A percentile compares a stretch with the other conserved stretches of the same genome.
phyloP scores from a whole-genome alignment of 352 stramenopile species.

The Phytophthora fragariaefolia region DNA sequence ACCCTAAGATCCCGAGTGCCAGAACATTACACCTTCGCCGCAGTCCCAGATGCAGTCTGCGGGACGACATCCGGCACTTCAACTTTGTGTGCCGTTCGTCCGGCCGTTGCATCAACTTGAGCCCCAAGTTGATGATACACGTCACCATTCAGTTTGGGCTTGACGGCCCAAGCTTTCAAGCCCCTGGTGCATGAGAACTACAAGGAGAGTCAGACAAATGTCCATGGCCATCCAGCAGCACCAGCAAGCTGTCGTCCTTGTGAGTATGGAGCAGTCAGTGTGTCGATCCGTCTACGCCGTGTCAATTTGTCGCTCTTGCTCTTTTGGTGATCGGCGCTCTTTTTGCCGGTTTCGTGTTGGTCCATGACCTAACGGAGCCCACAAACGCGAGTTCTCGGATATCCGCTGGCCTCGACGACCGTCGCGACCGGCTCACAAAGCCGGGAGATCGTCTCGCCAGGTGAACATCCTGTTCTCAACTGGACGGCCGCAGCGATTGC shows the following conservation, averaged over 20 bases:
- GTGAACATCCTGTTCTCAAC: slow-evolving; percentile 27
- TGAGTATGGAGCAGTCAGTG: slow-evolving; percentile 11
- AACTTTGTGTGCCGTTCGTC: slow-evolving; percentile 29
- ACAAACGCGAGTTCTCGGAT: slow-evolving; percentile 32
- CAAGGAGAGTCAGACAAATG: slow-evolving; percentile 18
- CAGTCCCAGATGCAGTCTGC: slow-evolving; percentile 22
- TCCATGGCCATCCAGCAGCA: slow-evolving; percentile 3
- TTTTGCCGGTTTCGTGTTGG: background rate
- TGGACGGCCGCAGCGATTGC: slow-evolving; percentile 28
- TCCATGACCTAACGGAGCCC: background rate
- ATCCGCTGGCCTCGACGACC: slow-evolving; percentile 25
- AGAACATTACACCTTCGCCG: slow-evolving; percentile 25
- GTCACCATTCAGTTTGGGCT: background rate
- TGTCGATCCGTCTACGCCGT: slow-evolving; percentile 19
- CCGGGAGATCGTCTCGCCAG: slow-evolving; percentile 11
- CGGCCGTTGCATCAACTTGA: slow-evolving; percentile 1
- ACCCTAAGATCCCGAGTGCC: slow-evolving; percentile 11
- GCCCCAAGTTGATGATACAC: background rate
- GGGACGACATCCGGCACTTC: slow-evolving; percentile 1
- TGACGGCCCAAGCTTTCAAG: background rate
- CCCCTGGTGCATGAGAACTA: background rate
- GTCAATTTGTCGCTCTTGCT: slow-evolving; percentile 10
- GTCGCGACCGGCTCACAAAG: slow-evolving; percentile 21
- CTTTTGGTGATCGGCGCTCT: slow-evolving; percentile 20
- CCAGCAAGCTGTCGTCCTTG: slow-evolving; percentile 24